Evolutionary conservation across 176 grass and related monocot species (phyloP), one percentile per base, ranked within the genome.

Genomic region (Aegilops umbellulata): DNA sequence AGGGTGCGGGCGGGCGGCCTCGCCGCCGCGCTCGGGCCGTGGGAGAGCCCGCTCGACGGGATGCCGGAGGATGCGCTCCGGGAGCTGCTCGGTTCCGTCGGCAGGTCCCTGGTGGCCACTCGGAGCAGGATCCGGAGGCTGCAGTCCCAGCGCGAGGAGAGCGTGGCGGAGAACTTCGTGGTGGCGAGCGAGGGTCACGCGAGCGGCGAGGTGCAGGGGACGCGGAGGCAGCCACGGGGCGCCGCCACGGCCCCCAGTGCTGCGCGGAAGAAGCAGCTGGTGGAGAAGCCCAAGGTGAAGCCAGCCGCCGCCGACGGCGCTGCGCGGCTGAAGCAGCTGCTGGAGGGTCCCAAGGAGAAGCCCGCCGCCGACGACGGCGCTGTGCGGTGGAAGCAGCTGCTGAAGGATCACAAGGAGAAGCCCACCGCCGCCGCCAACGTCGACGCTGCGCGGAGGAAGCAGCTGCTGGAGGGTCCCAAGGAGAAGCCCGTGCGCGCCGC

Each of bases 1-100:
- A 14, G 70, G 77, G 23, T 57, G 78, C 78, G 16, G 60, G 26
- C 34, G 20, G 13, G 19, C 57, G 80, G 74, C 55, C 4, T 24
- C 51, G 55, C 19, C 41, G 31, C 2, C 23, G 80, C 32, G 73
- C 44, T 86, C 42, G 41, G 36, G 4, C n/a, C 13, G 8, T 81
- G 25, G 65, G 84, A 34, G 19, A 16, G 24, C 71, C 34, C 65
- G 24, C 65, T 90, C 65, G 19, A 17, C 65, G 73, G 31, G 41
- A 23, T 90, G 73, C 0, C 57, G 39, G 9, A 8, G 55, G 65
- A 35, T 0, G 32, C 29, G 65, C 80, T 87, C 65, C 58, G 17
- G 30, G 80, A 58, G 80, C 32, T 79, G 22, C 80, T 90, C 75
- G 34, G 8, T 69, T 87, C 80, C 16, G 36, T 84, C 80, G 75